Conservation (phyloP, 2,329 filamentous ascomycete genomes). For the Macroventuria anomochaeta region DNA sequence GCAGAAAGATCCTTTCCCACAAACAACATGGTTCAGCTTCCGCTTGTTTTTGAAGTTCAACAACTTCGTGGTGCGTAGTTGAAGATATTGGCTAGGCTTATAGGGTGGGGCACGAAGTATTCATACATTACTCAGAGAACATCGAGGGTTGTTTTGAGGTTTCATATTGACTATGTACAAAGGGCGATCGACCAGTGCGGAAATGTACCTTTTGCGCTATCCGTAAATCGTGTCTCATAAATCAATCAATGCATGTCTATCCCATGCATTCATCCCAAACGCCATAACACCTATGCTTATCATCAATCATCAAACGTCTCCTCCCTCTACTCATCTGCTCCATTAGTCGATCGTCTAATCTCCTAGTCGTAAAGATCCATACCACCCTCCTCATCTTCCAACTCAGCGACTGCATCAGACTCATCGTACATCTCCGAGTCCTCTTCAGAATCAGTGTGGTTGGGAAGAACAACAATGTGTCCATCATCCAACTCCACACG, state of each 20-base stretch:
- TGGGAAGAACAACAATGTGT: slow-evolving; percentile 80
- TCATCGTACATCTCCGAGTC: slow-evolving; percentile 79
- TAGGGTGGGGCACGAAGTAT: no score
- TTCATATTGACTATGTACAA: slow-evolving; percentile 3
- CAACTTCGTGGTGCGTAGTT: no score
- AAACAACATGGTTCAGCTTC: no score
- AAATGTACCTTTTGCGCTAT: background rate
- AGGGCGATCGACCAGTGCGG: background rate
- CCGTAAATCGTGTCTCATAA: slow-evolving; percentile 11
- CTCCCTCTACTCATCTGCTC: background rate
- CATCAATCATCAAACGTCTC: background rate
- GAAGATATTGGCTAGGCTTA: no score
- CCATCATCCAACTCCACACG: slow-evolving; percentile 79
- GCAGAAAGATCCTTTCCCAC: no score
- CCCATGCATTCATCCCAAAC: background rate
- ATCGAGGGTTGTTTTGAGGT: background rate
- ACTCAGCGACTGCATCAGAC: slow-evolving; percentile 75
- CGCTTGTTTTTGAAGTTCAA: no score
- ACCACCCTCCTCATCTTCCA: slow-evolving; percentile 59
- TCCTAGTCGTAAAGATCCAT: slow-evolving; percentile 74
- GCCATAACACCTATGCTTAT: slow-evolving; percentile 21
- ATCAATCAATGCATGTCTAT: background rate
- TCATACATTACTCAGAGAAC: no score
- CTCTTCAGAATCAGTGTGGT: slow-evolving; percentile 75
- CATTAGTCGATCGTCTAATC: no score